Base-by-base conservation (phyloP, 2,329 filamentous ascomycete species). In the Hymenoscyphus occultus region DNA sequence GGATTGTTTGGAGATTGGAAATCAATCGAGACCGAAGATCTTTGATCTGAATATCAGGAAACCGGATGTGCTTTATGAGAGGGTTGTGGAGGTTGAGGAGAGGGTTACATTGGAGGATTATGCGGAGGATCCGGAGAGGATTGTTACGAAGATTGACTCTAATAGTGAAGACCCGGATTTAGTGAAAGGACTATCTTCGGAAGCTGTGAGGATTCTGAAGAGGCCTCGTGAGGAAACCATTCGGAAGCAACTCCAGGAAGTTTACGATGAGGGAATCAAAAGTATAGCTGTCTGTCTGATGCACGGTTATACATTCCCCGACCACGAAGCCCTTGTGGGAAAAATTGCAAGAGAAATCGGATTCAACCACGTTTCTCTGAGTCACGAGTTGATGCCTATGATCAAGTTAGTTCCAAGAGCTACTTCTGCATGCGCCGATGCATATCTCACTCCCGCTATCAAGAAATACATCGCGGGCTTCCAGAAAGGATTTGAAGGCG, bases 101-200 rank as follows among this genome's bases (percentile, higher is more conserved):
- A 79, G 90, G 48, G 87, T 92, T 5, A 91, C 89, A 1, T 76
- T 90, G 39, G 89, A 91, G 70, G 88, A 90, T 71, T 91, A 88
- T 70, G 85, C 86, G 0, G 86, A 91, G 73, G 87, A 91, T 71
- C 86, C 89, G 39, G 59, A 66, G 42, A 45, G 62, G 35, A 56
- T 40, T 35, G 51, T 64, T 39, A 64, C 62, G 28, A 57, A 60
- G 16, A 51, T 64, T n/a, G 58, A 60, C 32, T 13, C 57, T 35
- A n/a, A 48, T 42, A 22, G 42, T 40, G 42, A 48, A 13, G 32
- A 19, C 9, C 42, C 63, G 2, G 42, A 66, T 35, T 45, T 71
- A 13, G 65, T 70, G 9, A 67, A 63, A 51, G 67, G 69, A 3
- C 54, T 71, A 28, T 68, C 69, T 12, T 65, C 66, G 56, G 70